Conservation (phyloP, 108 stramenopile species). For the Skeletonema potamos region DNA sequence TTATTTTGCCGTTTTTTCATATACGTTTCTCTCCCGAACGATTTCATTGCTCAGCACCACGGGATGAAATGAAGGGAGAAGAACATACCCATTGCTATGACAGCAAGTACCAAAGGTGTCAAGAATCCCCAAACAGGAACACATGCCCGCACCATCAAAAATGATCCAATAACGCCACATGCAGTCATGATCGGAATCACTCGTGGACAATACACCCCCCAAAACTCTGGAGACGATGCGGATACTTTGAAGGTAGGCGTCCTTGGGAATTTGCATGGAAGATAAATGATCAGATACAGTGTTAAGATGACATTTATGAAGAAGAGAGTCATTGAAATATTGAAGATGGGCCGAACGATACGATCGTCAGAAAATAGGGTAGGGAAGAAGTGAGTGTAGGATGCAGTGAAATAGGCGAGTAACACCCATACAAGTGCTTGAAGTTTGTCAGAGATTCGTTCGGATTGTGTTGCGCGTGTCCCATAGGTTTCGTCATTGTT, state of each 20-base stretch:
- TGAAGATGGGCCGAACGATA: conserved; percentile 50
- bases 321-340: conserved; percentile 35
- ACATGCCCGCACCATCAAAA: conserved; percentile 70
- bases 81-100: conserved; percentile 73
- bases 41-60: conserved; percentile 31
- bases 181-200: conserved; percentile 80
- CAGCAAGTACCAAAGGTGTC: conserved; percentile 77
- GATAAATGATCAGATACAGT: conserved; percentile 63
- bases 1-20: too few relatives aligned
- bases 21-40: too few relatives aligned
- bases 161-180: conserved; percentile 54
- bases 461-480: conserved; percentile 18
- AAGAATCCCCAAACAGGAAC: conserved; percentile 92
- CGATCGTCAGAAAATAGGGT: conserved; percentile 49
- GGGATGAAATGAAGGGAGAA: conserved; percentile 89
- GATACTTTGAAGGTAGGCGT: conserved; percentile 30
- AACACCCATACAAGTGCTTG: conserved; percentile 71
- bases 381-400: conserved; percentile 50
- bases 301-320: conserved; percentile 44
- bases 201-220: conserved; percentile 91
- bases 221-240: conserved; percentile 59
- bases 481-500: not conserved
- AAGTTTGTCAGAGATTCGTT: conserved; percentile 56
- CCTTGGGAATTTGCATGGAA: conserved; percentile 46
- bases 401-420: conserved; percentile 48